Evolutionary conservation across 1,139 yeast genomes (phyloP), one percentile per base, ranked within the genome.

Genomic region (Nadsonia starkeyi-henricii): DNA sequence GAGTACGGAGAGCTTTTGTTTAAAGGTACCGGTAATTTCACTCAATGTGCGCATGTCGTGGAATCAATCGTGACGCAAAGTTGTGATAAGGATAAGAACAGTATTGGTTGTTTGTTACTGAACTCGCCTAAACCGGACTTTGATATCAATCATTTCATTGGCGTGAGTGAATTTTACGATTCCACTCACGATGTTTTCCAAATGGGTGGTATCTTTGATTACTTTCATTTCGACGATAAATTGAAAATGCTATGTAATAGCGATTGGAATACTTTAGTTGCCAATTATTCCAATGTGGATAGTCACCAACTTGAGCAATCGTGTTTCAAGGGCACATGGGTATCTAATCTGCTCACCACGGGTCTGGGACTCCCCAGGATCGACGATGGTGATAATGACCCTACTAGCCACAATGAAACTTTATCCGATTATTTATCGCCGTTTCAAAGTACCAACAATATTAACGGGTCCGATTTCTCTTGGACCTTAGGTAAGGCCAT

Each of bases 401-500:
- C 39, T n/a, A 33, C 39, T 3, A 33, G 39, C n/a, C 46, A 18
- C 33, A 41, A 36, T 13, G 39, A 46, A 2, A 18, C 44, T 41
- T 26, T 41, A 8, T 30, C 44, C 3, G 17, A 33, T 15, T 33
- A 33, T n/a, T n/a, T 33, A 13, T 15, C 75, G 48, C 71, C 83
- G 0, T 72, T 85, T 51, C 77, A 75, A 51, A 69, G 83, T 20
- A 78, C 80, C 19, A 84, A 81, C 52, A 70, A 73, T 48, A 67
- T 84, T 46, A 77, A 77, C 42, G 86, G 85, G 0, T 69, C 76
- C 1, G 78, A 80, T 41, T 81, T 83, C 52, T 77, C 91, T 0
- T 85, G 95, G 95, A 84, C 95, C 0, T 65, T 85, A 45, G 95
- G 95, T 1, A 70, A 89, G 48, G 94, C 93, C 2, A 62, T 85